Conservation (phyloP, 768 basidiomycete genomes). For the Lenzites betulinus region DNA sequence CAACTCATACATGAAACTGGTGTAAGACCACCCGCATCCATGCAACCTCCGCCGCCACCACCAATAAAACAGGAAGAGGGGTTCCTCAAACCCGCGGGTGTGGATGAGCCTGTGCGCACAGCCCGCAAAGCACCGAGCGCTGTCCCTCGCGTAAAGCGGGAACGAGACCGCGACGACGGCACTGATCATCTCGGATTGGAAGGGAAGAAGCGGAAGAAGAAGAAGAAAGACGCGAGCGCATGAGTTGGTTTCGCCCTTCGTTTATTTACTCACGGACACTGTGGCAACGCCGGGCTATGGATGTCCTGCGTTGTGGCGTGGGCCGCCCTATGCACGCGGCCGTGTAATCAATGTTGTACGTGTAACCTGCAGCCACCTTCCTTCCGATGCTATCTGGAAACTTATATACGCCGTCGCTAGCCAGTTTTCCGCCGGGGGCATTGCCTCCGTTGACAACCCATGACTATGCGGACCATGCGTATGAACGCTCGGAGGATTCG, state of each 20-base stretch:
- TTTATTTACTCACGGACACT: not conserved
- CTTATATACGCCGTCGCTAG: not conserved
- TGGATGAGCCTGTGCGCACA: slow-evolving; percentile 45
- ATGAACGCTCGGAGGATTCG: not conserved
- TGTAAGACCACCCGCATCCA: slow-evolving; percentile 12
- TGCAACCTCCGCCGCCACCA: not conserved
- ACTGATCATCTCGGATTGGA: slow-evolving; percentile 8
- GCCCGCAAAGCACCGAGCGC: not conserved
- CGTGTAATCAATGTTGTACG: slow-evolving; percentile 4
- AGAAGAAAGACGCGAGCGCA: slow-evolving; percentile 14
- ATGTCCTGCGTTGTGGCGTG: not conserved
- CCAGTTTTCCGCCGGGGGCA: not conserved
- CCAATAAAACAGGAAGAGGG: slow-evolving; percentile 2
- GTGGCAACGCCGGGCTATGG: not conserved
- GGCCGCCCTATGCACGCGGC: not conserved
- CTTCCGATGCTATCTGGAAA: not conserved
- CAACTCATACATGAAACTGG: slow-evolving; percentile 28
- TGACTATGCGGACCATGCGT: not conserved
- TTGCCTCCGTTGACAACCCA: not conserved
- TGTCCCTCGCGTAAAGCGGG: slow-evolving; percentile 15
- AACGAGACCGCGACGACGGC: slow-evolving; percentile 6
- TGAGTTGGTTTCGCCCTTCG: not conserved
- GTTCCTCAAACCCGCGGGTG: slow-evolving; percentile 60
- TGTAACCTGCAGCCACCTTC: not conserved
- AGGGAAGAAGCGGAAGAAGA: slow-evolving; percentile 26